Evolutionary conservation across 1,284 basidiomycete species (phyloP).

Genomic region (Singerocomus rubriflavus): DNA sequence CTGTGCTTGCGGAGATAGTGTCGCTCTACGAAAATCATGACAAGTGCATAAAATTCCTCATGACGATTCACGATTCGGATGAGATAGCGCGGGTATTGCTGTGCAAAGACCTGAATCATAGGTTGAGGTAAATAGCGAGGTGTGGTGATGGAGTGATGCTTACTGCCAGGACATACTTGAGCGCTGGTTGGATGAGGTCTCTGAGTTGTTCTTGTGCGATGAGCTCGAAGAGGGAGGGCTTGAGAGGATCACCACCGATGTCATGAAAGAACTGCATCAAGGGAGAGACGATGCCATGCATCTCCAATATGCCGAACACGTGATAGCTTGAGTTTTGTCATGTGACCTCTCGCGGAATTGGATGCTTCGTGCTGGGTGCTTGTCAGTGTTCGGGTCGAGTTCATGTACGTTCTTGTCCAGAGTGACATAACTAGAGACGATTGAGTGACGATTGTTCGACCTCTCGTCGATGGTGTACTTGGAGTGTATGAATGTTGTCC

Average conservation of each 20-base stretch:
- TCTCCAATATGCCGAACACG: conserved; percentile 7
- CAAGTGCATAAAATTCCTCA: conserved; percentile 90
- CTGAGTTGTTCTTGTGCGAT: conserved; percentile 93
- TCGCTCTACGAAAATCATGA: conserved; percentile 88
- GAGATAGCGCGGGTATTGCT: conserved; percentile 91
- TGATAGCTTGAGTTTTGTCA: conserved; percentile 30
- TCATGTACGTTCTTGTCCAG: background rate
- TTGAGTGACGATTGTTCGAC: background rate
- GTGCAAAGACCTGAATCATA: conserved; percentile 79
- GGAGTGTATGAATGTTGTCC: background rate
- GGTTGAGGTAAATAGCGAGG: background rate
- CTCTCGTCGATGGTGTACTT: background rate
- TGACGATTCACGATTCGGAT: conserved; percentile 90
- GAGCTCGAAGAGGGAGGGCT: conserved; percentile 94
- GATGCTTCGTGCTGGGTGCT: background rate
- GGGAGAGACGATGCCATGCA: background rate
- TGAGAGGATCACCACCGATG: conserved; percentile 65
- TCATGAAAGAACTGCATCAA: conserved; percentile 82
- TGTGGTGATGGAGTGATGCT: conserved; percentile 25
- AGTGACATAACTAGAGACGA: background rate
- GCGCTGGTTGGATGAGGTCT: conserved; percentile 89
- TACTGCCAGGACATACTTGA: conserved; percentile 93
- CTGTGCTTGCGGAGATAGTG: conserved; percentile 88
- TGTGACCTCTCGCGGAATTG: conserved; percentile 13
- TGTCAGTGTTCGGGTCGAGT: background rate